Conservation (phyloP, 306 rosid genomes). For the Medicago lupulina region DNA sequence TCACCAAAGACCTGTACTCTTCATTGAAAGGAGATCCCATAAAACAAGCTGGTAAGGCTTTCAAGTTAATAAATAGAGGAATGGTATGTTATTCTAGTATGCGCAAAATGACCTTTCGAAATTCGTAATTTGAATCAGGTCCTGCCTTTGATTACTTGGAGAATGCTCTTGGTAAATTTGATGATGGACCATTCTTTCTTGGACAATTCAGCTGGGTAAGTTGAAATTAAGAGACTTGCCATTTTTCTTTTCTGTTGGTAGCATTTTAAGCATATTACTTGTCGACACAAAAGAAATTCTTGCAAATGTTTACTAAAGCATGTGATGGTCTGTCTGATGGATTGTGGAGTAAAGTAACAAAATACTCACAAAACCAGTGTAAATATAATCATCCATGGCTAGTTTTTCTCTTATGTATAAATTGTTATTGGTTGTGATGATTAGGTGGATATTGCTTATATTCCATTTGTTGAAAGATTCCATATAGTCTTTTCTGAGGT, state of each 20-base stretch:
- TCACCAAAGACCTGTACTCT: conserved; percentile 42
- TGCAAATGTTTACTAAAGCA: neutral
- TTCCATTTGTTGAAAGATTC: conserved; percentile 74
- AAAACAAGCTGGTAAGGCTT: conserved; percentile 48
- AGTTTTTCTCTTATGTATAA: conserved; percentile 1
- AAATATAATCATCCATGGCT: neutral
- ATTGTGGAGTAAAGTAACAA: conserved; percentile 13
- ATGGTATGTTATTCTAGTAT: neutral
- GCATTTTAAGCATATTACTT: neutral
- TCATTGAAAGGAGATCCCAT: conserved; percentile 57
- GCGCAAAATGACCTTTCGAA: neutral
- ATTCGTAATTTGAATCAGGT: conserved; percentile 45
- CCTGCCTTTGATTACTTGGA: conserved; percentile 77
- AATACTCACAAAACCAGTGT: neutral
- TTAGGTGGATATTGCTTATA: conserved; percentile 82
- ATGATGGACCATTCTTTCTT: conserved; percentile 74
- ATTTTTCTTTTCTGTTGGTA: neutral
- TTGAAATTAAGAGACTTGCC: conserved; percentile 26
- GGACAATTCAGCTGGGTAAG: conserved; percentile 80
- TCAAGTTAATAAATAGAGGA: conserved; percentile 18
- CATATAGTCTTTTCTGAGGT: conserved; percentile 57
- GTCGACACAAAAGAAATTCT: neutral
- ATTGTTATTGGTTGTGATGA: conserved; percentile 37
- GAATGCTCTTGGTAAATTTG: conserved; percentile 66
- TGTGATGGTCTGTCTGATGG: neutral